phyloP scores from a whole-genome alignment of 2,329 filamentous ascomycete genomes.

The Alternaria hordeiaustralica region DNA sequence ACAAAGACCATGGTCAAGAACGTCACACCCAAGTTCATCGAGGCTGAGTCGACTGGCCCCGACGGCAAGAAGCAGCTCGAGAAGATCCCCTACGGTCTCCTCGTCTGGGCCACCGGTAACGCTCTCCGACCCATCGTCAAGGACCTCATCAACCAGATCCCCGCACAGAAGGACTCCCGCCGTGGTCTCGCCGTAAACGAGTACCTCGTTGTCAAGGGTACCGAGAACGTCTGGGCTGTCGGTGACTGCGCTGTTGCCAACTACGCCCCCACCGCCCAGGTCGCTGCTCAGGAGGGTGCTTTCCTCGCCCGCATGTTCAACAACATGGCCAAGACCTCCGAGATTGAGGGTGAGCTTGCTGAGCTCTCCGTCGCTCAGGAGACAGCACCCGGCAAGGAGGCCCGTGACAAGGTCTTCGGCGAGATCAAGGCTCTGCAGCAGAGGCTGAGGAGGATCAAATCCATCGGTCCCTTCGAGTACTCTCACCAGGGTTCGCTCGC shows the following conservation, averaged over 20 bases:
- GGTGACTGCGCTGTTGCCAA: conserved; percentile 97
- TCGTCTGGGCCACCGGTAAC: conserved; percentile 99
- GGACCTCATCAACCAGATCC: conserved; percentile 90
- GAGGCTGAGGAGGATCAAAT: conserved; percentile 85
- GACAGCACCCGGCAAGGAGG: conserved; percentile 70
- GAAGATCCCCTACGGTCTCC: conserved; percentile 88
- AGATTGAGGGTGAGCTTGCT: conserved; percentile 76
- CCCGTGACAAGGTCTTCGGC: conserved; percentile 65
- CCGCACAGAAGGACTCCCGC: conserved; percentile 92
- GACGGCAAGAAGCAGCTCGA: conserved; percentile 85
- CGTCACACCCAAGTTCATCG: conserved; percentile 89
- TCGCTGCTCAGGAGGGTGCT: conserved; percentile 91
- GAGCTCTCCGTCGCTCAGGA: conserved; percentile 67
- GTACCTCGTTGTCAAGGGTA: conserved; percentile 96
- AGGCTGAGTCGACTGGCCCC: conserved; percentile 81
- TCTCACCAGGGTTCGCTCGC: conserved; percentile 95
- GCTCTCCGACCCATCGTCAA: conserved; percentile 86
- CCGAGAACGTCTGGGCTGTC: conserved; percentile 96
- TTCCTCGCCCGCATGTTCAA: conserved; percentile 98
- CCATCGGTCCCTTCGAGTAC: conserved; percentile 98
- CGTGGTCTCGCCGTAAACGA: conserved; percentile 97
- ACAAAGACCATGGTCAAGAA: conserved; percentile 99
- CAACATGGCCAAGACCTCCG: conserved; percentile 95
- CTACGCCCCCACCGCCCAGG: conserved; percentile 96
- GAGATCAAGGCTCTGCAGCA: conserved; percentile 89